Evolutionary conservation across 306 rosid species (phyloP).

Genomic region (Vachellia pachyceras): DNA sequence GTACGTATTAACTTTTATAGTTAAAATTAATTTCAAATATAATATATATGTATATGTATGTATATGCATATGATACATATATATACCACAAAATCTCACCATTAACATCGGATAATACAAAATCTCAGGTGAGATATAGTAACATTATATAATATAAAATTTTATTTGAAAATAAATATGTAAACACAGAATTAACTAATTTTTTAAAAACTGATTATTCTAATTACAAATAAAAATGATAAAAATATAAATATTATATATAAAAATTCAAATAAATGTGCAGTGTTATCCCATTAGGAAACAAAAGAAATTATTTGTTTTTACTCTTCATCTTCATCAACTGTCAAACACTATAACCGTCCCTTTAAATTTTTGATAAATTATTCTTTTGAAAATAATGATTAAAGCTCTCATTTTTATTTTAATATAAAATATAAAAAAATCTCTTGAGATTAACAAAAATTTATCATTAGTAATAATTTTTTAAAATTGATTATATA

Average conservation of each 20-base stretch:
- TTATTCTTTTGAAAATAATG: not conserved
- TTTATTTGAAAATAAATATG: too few species aligned
- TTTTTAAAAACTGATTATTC: too few species aligned
- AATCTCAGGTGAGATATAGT: too few species aligned
- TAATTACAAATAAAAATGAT: too few species aligned
- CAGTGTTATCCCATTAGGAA: not conserved
- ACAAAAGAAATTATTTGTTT: not conserved
- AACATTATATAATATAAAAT: too few species aligned
- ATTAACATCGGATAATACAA: not conserved
- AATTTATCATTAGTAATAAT: not conserved
- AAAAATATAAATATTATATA: too few species aligned
- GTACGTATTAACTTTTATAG: not conserved
- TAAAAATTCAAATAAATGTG: not conserved
- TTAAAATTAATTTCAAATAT: not conserved
- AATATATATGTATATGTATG: too few species aligned
- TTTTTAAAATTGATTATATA: too few species aligned
- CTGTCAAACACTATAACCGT: not conserved
- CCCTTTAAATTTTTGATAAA: not conserved
- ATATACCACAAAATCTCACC: too few species aligned
- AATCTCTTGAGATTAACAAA: not conserved
- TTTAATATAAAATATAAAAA: not conserved
- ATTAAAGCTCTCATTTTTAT: not conserved
- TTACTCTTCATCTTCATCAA: not conserved
- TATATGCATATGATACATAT: too few species aligned
- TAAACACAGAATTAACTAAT: too few species aligned